Evolutionary conservation across 139 green algal genomes (phyloP), one percentile per base, ranked within the genome.

Genomic region (Chlorella sorokiniana): DNA sequence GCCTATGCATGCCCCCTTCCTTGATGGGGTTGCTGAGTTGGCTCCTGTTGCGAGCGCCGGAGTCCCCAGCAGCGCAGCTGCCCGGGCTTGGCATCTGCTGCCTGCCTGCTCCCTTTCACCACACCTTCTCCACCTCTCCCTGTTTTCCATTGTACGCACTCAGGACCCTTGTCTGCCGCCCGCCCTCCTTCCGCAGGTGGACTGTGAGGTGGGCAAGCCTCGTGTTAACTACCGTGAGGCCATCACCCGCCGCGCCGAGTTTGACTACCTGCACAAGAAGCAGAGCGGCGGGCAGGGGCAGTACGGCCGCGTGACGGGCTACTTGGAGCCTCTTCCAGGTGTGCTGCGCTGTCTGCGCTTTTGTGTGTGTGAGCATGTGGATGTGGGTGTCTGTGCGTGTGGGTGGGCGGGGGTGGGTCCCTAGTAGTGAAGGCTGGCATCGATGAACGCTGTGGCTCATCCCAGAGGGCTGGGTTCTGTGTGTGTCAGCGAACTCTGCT

Each of bases 191-290:
- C 10, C 20, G 33, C 63, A 90, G 87, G 90, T 94, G 40, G 93
- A 97, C 14, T 87, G 81, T n/a, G 88, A 92, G 79, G 91, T 97
- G 42, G 96, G 96, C 35, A 91, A 96, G 62, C 97, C 97, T 9
- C 85, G 95, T 18, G 97, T 99, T 9, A 99, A 98, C 89, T 99
- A 97, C 93, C 88, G 96, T 0, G 97, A 99, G 84, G 89, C 95
- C 37, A 94, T 99, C 85, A 96, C 90, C 14, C 40, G 81, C 48
- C 76, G 86, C 5, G 91, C 93, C 20, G 86, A 94, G 31, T 99
- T 89, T 90, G 96, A 98, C 89, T 99, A 99, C 89, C 83, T 97
- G 56, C 97, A 99, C 91, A 99, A 99, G 89, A 99, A 99, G 88
- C 97, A 99, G 91, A 94, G 82, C 62, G 97, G 96, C 59, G 95